Evolutionary conservation across 1,139 yeast genomes (phyloP), one percentile per base, ranked within the genome.

Genomic region (Scheffersomyces illinoinensis): DNA sequence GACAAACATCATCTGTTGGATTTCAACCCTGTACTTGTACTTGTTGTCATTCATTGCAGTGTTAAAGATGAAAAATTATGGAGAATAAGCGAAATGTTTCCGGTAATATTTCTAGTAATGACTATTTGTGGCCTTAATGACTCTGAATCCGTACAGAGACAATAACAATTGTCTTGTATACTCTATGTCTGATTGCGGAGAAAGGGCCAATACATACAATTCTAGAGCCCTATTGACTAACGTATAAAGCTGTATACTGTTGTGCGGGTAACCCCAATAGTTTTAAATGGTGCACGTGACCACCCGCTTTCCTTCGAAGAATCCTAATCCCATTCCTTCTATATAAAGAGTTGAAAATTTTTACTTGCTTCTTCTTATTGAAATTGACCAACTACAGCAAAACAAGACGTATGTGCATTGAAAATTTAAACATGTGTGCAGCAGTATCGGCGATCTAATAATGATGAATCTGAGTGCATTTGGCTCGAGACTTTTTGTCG

Each of bases 1-100:
- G 60, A 95, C 99, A 78, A 96, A 95, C 99, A 95, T 95, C 99
- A 95, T 96, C 78, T 93, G 97, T 72, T 91, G 97, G 68, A 92
- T 91, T 73, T 92, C 97, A 54, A 89, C 85, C 59, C 96, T 79
- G 71, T 91, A 92, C 70, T 88, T 86, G 76, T 90, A 88, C 70
- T 89, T 88, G 63, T 83, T 75, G 55, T 75, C 77, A 20, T 54
- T 56, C 54, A 53, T 46, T 33, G n/a, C n/a, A 33, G 43, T 10
- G 17, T 4, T 33, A 33, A 8, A 7, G 12, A 7, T 33, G 43
- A 33, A 33, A 33, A 33, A 33, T 33, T 10, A 7, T 33, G 43
- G 4, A 12, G 10, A 33, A 12, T 33, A 17, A 10, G 14, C 2
- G 17, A 10, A 33, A 10, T 10, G 43, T 33, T 10, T 12, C 17